A percentile compares a stretch with the other conserved stretches of the same genome.
Evolutionary conservation across 768 basidiomycete species (phyloP).

Genomic region (Lentinula boryana): DNA sequence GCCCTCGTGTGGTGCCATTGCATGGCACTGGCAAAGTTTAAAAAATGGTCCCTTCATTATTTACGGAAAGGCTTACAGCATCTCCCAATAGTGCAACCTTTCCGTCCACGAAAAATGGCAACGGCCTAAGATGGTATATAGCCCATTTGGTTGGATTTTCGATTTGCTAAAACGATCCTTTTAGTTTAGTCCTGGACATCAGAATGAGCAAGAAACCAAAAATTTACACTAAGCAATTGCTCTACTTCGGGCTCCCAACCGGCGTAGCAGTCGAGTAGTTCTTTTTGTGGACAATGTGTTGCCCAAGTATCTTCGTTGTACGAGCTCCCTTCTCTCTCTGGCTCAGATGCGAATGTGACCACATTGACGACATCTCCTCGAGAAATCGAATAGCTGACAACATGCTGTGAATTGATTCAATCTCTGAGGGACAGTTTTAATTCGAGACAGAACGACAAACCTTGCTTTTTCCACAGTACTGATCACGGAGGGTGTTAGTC

Average conservation of each 20-base stretch:
- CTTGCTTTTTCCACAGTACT: slow-evolving; percentile 47
- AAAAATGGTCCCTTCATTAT: background rate
- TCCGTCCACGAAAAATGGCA: slow-evolving; percentile 30
- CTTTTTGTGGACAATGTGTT: slow-evolving; percentile 21
- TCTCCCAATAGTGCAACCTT: slow-evolving; percentile 39
- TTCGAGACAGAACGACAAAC: slow-evolving; percentile 14
- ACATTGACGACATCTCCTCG: slow-evolving; percentile 38
- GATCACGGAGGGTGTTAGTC: background rate
- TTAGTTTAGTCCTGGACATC: background rate
- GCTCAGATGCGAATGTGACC: slow-evolving; percentile 34
- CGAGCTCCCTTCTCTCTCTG: slow-evolving; percentile 21
- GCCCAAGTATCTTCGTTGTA: slow-evolving; percentile 26
- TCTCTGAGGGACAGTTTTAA: background rate
- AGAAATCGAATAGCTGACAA: slow-evolving; percentile 43
- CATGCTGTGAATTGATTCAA: slow-evolving; percentile 24
- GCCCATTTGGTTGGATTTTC: slow-evolving; percentile 31
- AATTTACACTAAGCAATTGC: slow-evolving; percentile 20
- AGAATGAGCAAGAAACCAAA: background rate
- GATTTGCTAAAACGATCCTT: slow-evolving; percentile 16
- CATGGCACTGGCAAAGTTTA: slow-evolving; percentile 17
- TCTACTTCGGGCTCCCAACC: slow-evolving; percentile 28
- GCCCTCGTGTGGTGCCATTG: slow-evolving; percentile 22
- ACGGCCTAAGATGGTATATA: slow-evolving; percentile 25
- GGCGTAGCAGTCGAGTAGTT: slow-evolving; percentile 25
- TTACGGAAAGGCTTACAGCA: slow-evolving; percentile 22